Base-by-base conservation (phyloP, 2,329 filamentous ascomycete genomes). In the Orbilia blumenaviensis region DNA sequence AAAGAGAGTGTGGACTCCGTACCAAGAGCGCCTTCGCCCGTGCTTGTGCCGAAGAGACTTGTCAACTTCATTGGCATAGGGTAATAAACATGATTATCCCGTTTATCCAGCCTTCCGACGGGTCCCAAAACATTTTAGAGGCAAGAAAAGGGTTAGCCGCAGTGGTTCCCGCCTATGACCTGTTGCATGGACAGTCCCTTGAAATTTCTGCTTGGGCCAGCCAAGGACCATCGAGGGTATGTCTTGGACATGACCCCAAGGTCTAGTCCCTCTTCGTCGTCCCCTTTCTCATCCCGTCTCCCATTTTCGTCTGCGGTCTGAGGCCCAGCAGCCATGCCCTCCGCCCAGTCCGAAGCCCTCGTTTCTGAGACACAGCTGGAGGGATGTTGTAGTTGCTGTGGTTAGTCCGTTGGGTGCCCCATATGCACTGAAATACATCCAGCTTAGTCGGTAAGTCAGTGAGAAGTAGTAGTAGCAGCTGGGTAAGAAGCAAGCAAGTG, bases 201-300 rank as follows among this genome's bases (percentile, higher is more conserved):
- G 69, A 74, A 73, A 73, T 73, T 73, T 73, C 50, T 66, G 68
- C 41, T 69, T 69, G 66, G 66, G 38, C 38, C 44, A 54, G 66
- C 54, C 62, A 62, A 60, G 69, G 36, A 25, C 32, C 52, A 38
- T 56, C 60, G 52, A 64, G 69, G 25, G 32, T 34, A 52, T 61
- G 52, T 52, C 62, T 67, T 66, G 54, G 52, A 36, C 25, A 34
- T 74, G 63, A 56, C 52, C 61, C 52, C 61, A 61, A 74, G 44
- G 14, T 52, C 61, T 68, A 60, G 71, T 74, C 61, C 52, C 56
- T 64, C 69, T 66, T 74, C 61, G 69, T 54, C 44, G 56, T 67
- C 63, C 64, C 64, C 64, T 76, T 76, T 76, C 72, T 69, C 72
- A 61, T 76, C 58, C 64, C 64, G 63, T 69, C 72, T 63, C 23